phyloP scores from a whole-genome alignment of 2,329 filamentous ascomycete genomes.

The Rhynchosporium graminicola region DNA sequence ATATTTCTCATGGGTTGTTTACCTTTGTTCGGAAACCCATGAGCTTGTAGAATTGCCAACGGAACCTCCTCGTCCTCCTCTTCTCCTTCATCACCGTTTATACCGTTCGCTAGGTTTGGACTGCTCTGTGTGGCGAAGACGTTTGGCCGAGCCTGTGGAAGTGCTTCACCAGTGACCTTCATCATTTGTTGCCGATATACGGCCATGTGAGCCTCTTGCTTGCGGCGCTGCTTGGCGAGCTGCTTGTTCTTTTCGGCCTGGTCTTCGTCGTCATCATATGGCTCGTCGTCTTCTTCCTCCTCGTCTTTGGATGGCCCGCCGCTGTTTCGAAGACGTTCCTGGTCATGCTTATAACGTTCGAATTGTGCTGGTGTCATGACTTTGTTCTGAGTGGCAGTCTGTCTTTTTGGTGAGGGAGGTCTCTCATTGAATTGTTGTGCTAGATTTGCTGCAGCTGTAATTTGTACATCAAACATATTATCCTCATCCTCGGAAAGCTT shows the following conservation, averaged over 20 bases:
- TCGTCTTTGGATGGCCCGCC: conserved; percentile 50
- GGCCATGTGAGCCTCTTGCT: conserved; percentile 87
- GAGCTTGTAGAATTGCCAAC: conserved; percentile 80
- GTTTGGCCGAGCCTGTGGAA: conserved; percentile 53
- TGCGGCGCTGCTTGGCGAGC: conserved; percentile 74
- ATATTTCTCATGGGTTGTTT: conserved; percentile 70
- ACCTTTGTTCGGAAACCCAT: conserved; percentile 81
- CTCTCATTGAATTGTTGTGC: conserved; percentile 37
- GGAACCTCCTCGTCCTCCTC: conserved; percentile 89
- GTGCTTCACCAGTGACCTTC: conserved; percentile 82
- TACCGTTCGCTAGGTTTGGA: conserved; percentile 54
- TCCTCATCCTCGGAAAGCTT: conserved; percentile 31
- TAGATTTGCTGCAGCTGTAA: conserved; percentile 35
- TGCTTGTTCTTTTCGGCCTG: conserved; percentile 74
- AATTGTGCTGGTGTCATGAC: conserved; percentile 91
- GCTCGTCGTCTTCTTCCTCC: conserved; percentile 63
- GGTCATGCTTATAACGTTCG: conserved; percentile 75
- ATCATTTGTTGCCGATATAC: conserved; percentile 95
- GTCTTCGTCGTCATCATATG: conserved; percentile 75
- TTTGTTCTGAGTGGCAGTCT: conserved; percentile 59
- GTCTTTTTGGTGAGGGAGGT: conserved; percentile 22
- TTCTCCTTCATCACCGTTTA: conserved; percentile 51
- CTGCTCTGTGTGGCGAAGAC: conserved; percentile 60
- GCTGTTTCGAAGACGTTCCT: conserved; percentile 58
- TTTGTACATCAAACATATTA: conserved; percentile 37